Conservation (phyloP, 257 asterid genomes). For the Capsicum rhomboideum region DNA sequence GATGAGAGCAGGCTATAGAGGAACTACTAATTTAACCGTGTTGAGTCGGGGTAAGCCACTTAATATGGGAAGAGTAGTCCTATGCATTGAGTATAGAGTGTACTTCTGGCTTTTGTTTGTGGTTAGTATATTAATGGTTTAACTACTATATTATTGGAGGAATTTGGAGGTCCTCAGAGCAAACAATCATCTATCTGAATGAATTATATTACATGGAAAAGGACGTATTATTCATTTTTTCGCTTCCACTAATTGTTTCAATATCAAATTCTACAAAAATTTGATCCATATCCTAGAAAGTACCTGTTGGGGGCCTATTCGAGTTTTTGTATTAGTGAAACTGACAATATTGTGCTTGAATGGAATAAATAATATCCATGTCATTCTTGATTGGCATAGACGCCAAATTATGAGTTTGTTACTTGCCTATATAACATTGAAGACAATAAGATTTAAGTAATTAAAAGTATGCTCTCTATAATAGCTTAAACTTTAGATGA, state of each 20-base stretch:
- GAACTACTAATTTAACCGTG: neutral
- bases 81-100: neutral
- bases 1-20: neutral
- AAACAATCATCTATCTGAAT: neutral
- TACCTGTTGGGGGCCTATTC: neutral
- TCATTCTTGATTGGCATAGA: neutral
- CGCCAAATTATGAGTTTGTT: neutral
- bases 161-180: neutral
- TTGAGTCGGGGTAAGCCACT: neutral
- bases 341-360: neutral
- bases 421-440: neutral
- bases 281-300: neutral
- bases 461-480: neutral
- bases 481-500: neutral
- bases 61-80: neutral
- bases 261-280: neutral
- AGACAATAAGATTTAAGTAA: neutral
- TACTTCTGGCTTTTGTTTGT: neutral
- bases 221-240: neutral
- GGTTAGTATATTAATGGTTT: neutral
- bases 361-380: neutral
- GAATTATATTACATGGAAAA: neutral
- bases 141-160: neutral
- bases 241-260: neutral
- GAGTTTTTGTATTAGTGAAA: neutral